Evolutionary conservation across 2,329 filamentous ascomycete species (phyloP).

Genomic region (Aquanectria penicillioides): DNA sequence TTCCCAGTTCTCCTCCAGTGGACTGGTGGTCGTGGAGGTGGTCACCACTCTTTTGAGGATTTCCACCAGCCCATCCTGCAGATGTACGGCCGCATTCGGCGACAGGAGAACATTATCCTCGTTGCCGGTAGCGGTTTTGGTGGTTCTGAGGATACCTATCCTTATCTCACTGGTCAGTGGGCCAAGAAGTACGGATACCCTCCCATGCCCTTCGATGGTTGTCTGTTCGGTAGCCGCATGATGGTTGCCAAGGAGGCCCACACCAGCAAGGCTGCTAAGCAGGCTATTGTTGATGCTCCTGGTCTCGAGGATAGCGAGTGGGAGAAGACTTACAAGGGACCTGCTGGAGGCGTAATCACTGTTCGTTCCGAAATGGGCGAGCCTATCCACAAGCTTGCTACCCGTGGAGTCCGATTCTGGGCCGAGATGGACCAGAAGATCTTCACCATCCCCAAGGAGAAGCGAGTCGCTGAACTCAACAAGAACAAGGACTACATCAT

Average conservation of each 20-base stretch:
- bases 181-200: constrained; percentile 88
- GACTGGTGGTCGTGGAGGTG: constrained; percentile 93
- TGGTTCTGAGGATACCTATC: constrained; percentile 88
- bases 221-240: constrained; percentile 90
- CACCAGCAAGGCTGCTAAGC: constrained; percentile 87
- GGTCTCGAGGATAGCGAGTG: constrained; percentile 85
- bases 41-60: constrained; percentile 94
- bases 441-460: constrained; percentile 94
- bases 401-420: constrained; percentile 96
- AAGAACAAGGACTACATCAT: constrained; percentile 93
- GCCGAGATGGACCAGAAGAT: constrained; percentile 99
- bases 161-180: constrained; percentile 91
- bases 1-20: constrained; percentile 96
- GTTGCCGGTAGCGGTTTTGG: constrained; percentile 94
- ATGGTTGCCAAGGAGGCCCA: constrained; percentile 95
- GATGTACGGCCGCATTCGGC: constrained; percentile 90
- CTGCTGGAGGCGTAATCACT: constrained; percentile 93
- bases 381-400: constrained; percentile 98
- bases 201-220: constrained; percentile 93
- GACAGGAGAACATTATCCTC: constrained; percentile 86
- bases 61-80: constrained; percentile 92
- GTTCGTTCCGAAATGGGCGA: constrained; percentile 99
- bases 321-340: constrained; percentile 93
- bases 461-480: constrained; percentile 86
- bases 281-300: constrained; percentile 87